Base-by-base conservation (phyloP, 75 land plant genomes). In the Ceratopteris richardii region DNA sequence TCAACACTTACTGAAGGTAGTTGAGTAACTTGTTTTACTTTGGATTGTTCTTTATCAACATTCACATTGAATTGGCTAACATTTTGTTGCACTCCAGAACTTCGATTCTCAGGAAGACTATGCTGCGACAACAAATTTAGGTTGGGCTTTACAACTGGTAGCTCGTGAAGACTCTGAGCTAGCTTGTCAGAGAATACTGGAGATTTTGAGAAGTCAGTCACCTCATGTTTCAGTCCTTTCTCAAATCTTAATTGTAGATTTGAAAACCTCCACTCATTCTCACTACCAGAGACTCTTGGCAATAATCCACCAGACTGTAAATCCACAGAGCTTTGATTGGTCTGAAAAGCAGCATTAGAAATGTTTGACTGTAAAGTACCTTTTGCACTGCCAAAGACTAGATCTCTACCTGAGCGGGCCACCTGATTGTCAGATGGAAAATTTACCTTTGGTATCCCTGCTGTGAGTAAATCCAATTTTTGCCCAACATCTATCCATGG, bases 1-100 rank as follows among this genome's bases (percentile, higher is more conserved):
- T 51, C 77, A 30, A 52, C 72, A 41, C 65, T 63, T 0, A 27
- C 57, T 10, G 51, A 48, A 36, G 44, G 14, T 24, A 57, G 29
- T 20, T 53, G 18, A 44, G 57, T 24, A 57, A 1, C 33, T 31
- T 58, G 41, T 19, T 29, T 40, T 51, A 64, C 65, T 60, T 57
- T 55, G 30, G 31, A 33, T 33, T 33, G 5, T 52, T 57, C 59
- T 22, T 57, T 25, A 47, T 31, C 10, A 27, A 26, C 58, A 3
- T 40, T 39, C 58, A 17, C 31, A 54, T 17, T 47, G 23, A 26
- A 19, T 13, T 1, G 39, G 19, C 31, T 55, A 67, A 29, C 58
- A 48, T 27, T 29, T 28, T 3, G 48, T 30, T 14, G 48, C 21
- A 61, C 1, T 21, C 11, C 26, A 28, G 28, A 39, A 41, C 10